Base-by-base conservation (phyloP, 768 basidiomycete species). In the Panaeolus cyanescens region DNA sequence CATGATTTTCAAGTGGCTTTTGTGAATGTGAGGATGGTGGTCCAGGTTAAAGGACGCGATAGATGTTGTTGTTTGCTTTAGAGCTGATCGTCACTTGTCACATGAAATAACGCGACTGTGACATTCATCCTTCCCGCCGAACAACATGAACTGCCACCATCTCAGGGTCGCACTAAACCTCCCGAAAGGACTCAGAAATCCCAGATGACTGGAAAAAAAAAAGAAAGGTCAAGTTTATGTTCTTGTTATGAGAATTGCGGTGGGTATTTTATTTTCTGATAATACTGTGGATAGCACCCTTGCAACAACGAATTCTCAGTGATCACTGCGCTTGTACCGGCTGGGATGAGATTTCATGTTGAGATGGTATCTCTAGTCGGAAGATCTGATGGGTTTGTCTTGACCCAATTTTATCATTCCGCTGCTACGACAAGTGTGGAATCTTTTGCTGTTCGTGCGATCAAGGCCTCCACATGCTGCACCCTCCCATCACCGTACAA, bases 11-110 rank as follows among this genome's bases (percentile, higher is more conserved):
- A 4, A 50, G 45, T 28, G 25, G 40, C 42, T 42, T 32, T 25
- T 62, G 54, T 32, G 59, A 67, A 70, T 68, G 64, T 72, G 67
- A 72, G 73, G 67, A 62, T 70, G 66, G 65, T 62, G 60, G 64
- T 69, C 58, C 50, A 22, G 57, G 54, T 40, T 36, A 58, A 60
- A 65, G 62, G 62, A 61, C 62, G 67, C 68, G 63, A 62, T 64
- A 65, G 59, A 63, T 67, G 65, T 53, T 64, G 58, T 65, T 59
- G 62, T 62, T 61, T 71, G 62, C 68, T 68, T 66, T 61, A 54
- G 28, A 53, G 45, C 36, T 54, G 31, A 50, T 58, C 59, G 65
- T 55, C 56, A 58, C 53, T 50, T 40, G 54, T 64, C 55, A 65
- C 54, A 56, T 62, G 59, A 59, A 58, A 31, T 57, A 32, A 55